A percentile compares a stretch with the other conserved stretches of the same genome.
Evolutionary conservation across 345 rosid species (phyloP).

Genomic region (Tarenaya hassleriana): DNA sequence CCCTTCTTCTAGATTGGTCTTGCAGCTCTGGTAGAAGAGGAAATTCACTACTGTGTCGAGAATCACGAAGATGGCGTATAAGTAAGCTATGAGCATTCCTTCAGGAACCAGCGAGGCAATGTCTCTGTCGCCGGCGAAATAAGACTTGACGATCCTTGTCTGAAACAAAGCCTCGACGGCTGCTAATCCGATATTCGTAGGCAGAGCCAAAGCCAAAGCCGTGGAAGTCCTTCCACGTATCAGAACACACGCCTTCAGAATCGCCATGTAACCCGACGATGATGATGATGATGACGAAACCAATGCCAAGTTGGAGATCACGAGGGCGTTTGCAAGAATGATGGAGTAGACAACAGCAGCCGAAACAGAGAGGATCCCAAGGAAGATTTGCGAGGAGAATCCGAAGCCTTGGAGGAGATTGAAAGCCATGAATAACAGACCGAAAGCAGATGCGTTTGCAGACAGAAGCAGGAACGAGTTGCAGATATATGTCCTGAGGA

Average conservation of each 20-base stretch:
- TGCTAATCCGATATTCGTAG: slow-evolving; percentile 48
- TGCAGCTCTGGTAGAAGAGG: slow-evolving; percentile 59
- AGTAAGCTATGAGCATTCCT: slow-evolving; percentile 56
- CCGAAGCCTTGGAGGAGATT: slow-evolving; percentile 37
- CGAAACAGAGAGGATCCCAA: slow-evolving; percentile 37
- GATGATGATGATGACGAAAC: slow-evolving; percentile 30
- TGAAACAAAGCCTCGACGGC: slow-evolving; percentile 76
- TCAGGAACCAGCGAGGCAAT: slow-evolving; percentile 34
- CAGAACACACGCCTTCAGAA: slow-evolving; percentile 57
- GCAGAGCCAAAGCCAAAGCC: slow-evolving; percentile 65
- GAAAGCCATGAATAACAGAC: slow-evolving; percentile 45
- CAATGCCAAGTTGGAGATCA: slow-evolving; percentile 62
- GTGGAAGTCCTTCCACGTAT: slow-evolving; percentile 53
- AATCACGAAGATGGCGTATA: slow-evolving; percentile 60
- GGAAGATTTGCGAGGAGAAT: slow-evolving; percentile 30
- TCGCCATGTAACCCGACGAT: slow-evolving; percentile 48
- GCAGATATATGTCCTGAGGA: slow-evolving; percentile 42
- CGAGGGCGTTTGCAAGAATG: slow-evolving; percentile 51
- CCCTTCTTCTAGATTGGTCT: slow-evolving; percentile 24
- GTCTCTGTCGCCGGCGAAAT: slow-evolving; percentile 19
- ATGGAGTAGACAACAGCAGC: slow-evolving; percentile 65
- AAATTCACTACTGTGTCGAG: slow-evolving; percentile 57
- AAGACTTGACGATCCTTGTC: slow-evolving; percentile 39
- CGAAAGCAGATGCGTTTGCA: slow-evolving; percentile 69
- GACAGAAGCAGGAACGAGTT: slow-evolving; percentile 53